These are phyloP conservation scores for Drosera capensis DNA, from an alignment of 148 eudicot species.

Conservation along the genomic window DNA sequence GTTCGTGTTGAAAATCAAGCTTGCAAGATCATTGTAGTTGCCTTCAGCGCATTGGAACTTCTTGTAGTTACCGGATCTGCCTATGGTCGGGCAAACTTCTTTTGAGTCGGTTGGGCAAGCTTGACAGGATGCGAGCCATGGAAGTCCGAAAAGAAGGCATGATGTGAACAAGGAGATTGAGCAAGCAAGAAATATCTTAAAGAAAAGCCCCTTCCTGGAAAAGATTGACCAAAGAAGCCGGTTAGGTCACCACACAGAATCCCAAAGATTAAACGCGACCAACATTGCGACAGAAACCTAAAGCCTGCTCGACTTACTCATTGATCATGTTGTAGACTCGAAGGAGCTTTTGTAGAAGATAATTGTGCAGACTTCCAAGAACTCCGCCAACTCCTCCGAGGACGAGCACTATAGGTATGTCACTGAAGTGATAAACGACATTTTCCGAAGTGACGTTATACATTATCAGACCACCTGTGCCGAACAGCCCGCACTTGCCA, in stretches of 20 bases:
- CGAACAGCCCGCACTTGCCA: constrained; percentile 90
- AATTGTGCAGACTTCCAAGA: constrained; percentile 62
- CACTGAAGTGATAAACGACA: constrained; percentile 43
- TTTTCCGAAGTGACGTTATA: constrained; percentile 62
- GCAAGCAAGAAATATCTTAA: constrained; percentile 57
- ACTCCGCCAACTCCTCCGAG: constrained; percentile 73
- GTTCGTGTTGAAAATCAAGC: constrained; percentile 84
- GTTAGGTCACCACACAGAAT: too few species aligned
- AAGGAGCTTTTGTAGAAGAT: constrained; percentile 45
- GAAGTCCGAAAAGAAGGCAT: constrained; percentile 77
- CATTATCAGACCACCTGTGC: constrained; percentile 95
- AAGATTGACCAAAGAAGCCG: not conserved
- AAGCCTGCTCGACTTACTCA: constrained; percentile 27
- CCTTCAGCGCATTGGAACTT: constrained; percentile 76
- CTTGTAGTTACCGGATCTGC: constrained; percentile 81
- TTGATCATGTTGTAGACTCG: constrained; percentile 47
- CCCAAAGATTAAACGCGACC: not conserved
- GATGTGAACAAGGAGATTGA: constrained; percentile 61
- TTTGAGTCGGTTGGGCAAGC: constrained; percentile 50
- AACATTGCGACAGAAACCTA: not conserved
- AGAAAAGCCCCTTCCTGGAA: constrained; percentile 57
- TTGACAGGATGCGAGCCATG: constrained; percentile 81
- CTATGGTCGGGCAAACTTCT: constrained; percentile 84
- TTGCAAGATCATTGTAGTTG: constrained; percentile 88
- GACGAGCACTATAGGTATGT: constrained; percentile 68